Evolutionary conservation across 2,329 filamentous ascomycete species (phyloP).

Genomic region (Onygenales sp.): DNA sequence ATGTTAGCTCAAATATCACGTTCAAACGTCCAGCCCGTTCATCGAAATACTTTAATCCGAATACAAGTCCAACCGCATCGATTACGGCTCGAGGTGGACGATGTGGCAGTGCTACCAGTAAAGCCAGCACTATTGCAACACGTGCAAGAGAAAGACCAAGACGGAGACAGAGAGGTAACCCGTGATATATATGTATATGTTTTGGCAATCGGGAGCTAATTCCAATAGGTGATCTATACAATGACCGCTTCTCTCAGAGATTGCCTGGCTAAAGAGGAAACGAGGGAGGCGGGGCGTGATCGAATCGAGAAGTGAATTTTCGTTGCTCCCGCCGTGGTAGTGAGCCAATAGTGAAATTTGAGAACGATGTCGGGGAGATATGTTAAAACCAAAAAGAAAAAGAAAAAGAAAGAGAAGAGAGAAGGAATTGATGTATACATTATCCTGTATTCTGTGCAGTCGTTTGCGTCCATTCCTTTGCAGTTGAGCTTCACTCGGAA

Average conservation of each 20-base stretch:
- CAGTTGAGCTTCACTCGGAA: background rate
- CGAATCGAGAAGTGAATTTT: no score
- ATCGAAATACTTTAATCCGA: constrained; percentile 18
- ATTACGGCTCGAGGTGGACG: constrained; percentile 18
- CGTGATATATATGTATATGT: background rate
- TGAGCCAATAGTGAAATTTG: no score
- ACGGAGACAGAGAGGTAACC: constrained; percentile 20
- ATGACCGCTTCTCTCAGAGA: constrained; percentile 9
- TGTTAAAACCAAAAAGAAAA: background rate
- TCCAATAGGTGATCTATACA: constrained; percentile 8
- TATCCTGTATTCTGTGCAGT: background rate
- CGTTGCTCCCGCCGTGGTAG: no score
- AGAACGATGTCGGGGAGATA: background rate
- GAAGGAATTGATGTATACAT: background rate
- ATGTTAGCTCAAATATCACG: constrained; percentile 3
- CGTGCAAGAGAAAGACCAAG: constrained; percentile 1
- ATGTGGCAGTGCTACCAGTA: constrained; percentile 9
- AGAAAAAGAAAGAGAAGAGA: background rate
- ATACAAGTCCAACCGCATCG: constrained; percentile 17
- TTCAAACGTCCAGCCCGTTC: constrained; percentile 11
- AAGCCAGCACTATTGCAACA: background rate
- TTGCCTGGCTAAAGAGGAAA: background rate
- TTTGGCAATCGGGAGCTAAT: background rate
- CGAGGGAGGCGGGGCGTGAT: no score
- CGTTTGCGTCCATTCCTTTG: background rate